Percentiles rank a stretch among this genome's conserved stretches.
Conservation (phyloP, 805 yeast genomes). For the Ogataea thermomethanolica region DNA sequence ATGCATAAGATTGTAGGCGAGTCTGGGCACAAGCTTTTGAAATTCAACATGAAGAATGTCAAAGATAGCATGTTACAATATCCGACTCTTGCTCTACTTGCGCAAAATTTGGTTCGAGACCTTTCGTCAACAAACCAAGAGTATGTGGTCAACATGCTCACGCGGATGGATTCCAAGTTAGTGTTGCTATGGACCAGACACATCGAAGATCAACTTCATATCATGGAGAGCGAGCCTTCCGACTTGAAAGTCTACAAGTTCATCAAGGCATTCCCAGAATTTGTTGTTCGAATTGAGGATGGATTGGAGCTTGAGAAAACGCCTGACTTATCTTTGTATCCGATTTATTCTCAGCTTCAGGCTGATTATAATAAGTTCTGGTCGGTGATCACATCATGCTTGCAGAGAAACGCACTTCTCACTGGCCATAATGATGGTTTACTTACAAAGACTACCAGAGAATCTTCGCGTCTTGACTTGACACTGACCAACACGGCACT, state of each 20-base stretch:
- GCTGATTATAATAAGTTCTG: conserved; percentile 24
- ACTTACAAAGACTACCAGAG: conserved; percentile 7
- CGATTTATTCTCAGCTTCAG: conserved; percentile 16
- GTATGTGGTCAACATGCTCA: conserved; percentile 48
- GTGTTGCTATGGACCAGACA: conserved; percentile 56
- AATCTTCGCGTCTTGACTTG: conserved; percentile 3
- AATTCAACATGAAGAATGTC: conserved; percentile 33
- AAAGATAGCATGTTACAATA: conserved; percentile 38
- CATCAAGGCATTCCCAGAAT: conserved; percentile 46
- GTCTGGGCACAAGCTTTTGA: conserved; percentile 29
- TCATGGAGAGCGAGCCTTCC: conserved; percentile 31
- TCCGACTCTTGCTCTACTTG: conserved; percentile 40
- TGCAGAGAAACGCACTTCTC: conserved; percentile 13
- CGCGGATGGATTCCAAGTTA: conserved; percentile 50
- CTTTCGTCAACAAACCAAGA: conserved; percentile 60
- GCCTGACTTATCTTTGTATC: conserved; percentile 12
- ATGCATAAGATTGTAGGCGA: conserved; percentile 32
- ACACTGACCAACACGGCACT: not conserved
- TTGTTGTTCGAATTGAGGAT: conserved; percentile 39
- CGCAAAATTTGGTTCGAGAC: conserved; percentile 38
- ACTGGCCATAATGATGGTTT: conserved; percentile 7
- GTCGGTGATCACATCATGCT: conserved; percentile 18
- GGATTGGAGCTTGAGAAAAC: conserved; percentile 19
- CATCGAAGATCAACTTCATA: conserved; percentile 49
- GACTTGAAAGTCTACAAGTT: conserved; percentile 37